Base-by-base conservation (phyloP, 768 basidiomycete species). In the Russula virescens region DNA sequence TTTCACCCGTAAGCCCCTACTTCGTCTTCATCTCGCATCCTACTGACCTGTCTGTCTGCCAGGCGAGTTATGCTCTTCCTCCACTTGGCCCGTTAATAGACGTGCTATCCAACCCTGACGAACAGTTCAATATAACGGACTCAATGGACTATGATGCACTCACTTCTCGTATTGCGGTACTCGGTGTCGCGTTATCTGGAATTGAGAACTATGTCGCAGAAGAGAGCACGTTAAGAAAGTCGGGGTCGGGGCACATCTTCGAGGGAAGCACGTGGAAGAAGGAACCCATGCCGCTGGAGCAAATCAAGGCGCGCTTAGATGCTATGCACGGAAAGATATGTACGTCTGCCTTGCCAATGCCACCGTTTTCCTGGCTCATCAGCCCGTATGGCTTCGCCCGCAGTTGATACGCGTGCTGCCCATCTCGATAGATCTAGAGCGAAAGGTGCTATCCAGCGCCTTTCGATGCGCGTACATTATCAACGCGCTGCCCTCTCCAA, bases 371-470 rank as follows among this genome's bases (percentile, higher is more conserved):
- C 38, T 34, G 23, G 31, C 56, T 50, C 21, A 18, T 38, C 66
- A 9, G 42, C 2, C n/a, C 26, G 5, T 46, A n/a, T 19, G n/a
- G 16, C 43, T 16, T 14, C 25, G 35, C 42, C 40, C 47, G 14
- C 62, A 89, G 88, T 82, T 50, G 89, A 91, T 70, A 85, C 83
- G 3, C 85, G 88, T 50, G 88, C 87, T 28, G 83, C 85, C 2
- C 83, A 88, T 71, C 77, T 92, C 38, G 89, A 91, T 64, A 84
- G 90, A 51, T 89, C 89, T 2, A 80, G 86, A 60, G 80, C 83
- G 5, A 92, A 91, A 67, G 86, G 83, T 3, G 79, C 80, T 0
- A 72, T 91, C 53, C 87, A 91, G 69, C 81, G 81, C 48, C 72
- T 89, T 16, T 76, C 81, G 10, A 79, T 87, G 76, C 81, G 85